A percentile compares a stretch with the other conserved stretches of the same genome.
Conservation (phyloP, 2,329 filamentous ascomycete genomes). For the Eurotiales sp. region DNA sequence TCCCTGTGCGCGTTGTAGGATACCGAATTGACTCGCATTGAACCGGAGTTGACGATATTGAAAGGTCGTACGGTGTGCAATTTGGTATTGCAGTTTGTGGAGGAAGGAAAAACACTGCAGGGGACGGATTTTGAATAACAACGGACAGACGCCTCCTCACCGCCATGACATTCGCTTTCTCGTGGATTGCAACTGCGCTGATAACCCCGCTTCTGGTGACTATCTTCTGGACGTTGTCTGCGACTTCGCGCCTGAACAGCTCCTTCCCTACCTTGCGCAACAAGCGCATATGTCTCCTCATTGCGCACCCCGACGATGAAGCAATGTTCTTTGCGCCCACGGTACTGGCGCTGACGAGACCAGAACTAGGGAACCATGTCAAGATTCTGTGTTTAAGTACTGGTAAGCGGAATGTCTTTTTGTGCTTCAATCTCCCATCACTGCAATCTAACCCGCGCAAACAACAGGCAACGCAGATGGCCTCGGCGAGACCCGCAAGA, state of each 20-base stretch:
- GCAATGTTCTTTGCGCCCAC: constrained; percentile 99
- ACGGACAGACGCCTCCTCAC: too few species aligned
- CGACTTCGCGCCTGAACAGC: constrained; percentile 37
- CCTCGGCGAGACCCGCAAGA: constrained; percentile 74
- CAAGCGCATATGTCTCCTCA: constrained; percentile 86
- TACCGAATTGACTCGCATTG: not conserved
- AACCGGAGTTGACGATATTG: not conserved
- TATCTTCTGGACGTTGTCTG: constrained; percentile 41
- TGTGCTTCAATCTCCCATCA: not conserved
- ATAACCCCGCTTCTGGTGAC: constrained; percentile 20
- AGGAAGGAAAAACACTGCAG: not conserved
- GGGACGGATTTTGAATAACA: not conserved
- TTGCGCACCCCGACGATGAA: constrained; percentile 97
- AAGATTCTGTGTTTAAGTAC: constrained; percentile 92
- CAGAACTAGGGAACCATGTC: constrained; percentile 79
- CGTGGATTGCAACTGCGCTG: constrained; percentile 11
- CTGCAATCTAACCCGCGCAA: not conserved
- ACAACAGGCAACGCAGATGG: constrained; percentile 74
- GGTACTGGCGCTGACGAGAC: constrained; percentile 75
- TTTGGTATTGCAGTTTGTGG: not conserved
- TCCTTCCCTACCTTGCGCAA: constrained; percentile 62
- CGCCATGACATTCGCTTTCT: constrained; percentile 9
- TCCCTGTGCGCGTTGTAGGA: not conserved
- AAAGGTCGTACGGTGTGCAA: constrained; percentile 5
- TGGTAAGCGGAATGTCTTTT: constrained; percentile 48